Base-by-base conservation (phyloP, 1,284 basidiomycete species). In the Boletus mariae region DNA sequence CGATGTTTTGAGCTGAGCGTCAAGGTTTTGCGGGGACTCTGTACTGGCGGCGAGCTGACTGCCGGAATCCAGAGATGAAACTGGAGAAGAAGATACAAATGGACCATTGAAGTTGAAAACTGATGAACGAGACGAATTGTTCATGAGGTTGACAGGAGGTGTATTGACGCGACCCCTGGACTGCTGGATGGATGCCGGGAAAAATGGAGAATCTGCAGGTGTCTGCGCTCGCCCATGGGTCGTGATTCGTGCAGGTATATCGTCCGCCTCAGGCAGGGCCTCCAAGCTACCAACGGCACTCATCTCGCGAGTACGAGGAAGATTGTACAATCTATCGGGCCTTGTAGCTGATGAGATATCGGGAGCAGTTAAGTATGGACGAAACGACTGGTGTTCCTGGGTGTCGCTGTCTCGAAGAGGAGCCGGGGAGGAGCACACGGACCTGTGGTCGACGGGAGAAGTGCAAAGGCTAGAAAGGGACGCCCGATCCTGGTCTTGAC, bases 11-110 rank as follows among this genome's bases (percentile, higher is more conserved):
- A 92, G 78, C 61, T 90, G 87, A 9, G 79, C 71, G 58, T 92
- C 90, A 45, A 91, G 83, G 57, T 66, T 80, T 51, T 66, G 72
- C 5, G 58, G 62, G 51, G 66, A 74, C 50, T 82, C 80, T 47
- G 70, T 60, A 59, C 70, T 74, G 4, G 76, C 67, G 42, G 77
- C 67, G 61, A 82, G 78, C 40, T 84, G 82, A 61, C 84, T 85
- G 44, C 78, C 81, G 13, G 89, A 90, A 65, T 84, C 85, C 58
- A 87, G 66, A 7, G 89, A 91, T 11, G 88, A 90, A 20, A 83
- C 85, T 8, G 89, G 88, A 0, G 88, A 91, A 6, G 83, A 77
- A 13, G 87, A 85, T 8, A 76, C 74, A 59, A 80, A 77, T 46
- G 62, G 70, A 50, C 73, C 73, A 46, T 68, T 75, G 53, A 70